These are phyloP conservation scores for Ceratobasidium sp. DNA, from an alignment of 1,284 basidiomycete genomes.

Conservation along the genomic window DNA sequence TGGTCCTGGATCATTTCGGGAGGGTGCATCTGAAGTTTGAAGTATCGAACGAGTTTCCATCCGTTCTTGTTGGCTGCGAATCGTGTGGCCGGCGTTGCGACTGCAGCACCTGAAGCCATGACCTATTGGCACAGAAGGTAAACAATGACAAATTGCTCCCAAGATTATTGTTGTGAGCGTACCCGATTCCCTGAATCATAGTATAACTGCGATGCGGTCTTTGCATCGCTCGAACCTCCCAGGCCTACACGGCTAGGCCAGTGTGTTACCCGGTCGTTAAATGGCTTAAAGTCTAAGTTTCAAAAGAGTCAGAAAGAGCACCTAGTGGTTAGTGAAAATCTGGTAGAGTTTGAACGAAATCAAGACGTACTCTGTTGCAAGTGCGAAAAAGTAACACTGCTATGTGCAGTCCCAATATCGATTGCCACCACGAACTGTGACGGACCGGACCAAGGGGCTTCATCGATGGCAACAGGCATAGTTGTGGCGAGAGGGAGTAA, in stretches of 20 bases:
- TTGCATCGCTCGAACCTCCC: slow-evolving; percentile 25
- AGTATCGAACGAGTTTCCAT: slow-evolving; percentile 28
- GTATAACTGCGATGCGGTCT: slow-evolving; percentile 39
- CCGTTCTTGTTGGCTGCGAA: neutral
- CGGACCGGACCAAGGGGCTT: neutral
- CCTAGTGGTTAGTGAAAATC: neutral
- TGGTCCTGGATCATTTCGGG: slow-evolving; percentile 8
- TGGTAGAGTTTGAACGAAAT: neutral
- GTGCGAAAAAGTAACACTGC: slow-evolving; percentile 17
- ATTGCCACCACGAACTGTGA: slow-evolving; percentile 29
- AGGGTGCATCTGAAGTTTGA: slow-evolving; percentile 26
- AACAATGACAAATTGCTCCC: neutral
- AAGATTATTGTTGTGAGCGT: neutral
- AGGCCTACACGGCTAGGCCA: slow-evolving; percentile 24
- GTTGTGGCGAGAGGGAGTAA: neutral
- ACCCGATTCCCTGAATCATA: slow-evolving; percentile 38
- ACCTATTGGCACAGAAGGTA: neutral
- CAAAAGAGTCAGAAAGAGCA: too few relatives aligned
- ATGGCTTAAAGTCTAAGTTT: neutral
- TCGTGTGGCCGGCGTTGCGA: slow-evolving; percentile 6
- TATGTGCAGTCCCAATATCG: slow-evolving; percentile 24
- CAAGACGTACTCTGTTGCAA: slow-evolving; percentile 6
- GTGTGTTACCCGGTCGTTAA: slow-evolving; percentile 22
- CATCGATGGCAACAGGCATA: slow-evolving; percentile 15
- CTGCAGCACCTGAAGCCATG: slow-evolving; percentile 14